Conservation (phyloP, 306 rosid species). For the Bauhinia variegata region DNA sequence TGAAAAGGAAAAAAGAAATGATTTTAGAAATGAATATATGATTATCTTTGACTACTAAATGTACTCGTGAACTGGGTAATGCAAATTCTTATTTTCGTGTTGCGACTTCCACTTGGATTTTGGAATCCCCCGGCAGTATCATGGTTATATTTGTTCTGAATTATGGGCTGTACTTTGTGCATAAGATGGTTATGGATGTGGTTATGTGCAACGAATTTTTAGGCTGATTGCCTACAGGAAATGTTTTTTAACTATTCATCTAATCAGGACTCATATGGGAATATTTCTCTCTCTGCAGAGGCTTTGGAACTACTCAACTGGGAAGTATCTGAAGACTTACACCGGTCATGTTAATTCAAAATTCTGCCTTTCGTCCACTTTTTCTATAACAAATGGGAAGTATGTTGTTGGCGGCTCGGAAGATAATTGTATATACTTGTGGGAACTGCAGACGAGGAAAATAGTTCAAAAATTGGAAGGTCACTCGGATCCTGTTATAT, state of each 20-base stretch:
- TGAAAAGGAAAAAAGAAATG: slow-evolving; percentile 1
- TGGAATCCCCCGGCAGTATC: slow-evolving; percentile 10
- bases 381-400: slow-evolving; percentile 85
- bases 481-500: slow-evolving; percentile 84
- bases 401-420: slow-evolving; percentile 93
- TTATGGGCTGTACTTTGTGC: background rate
- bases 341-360: slow-evolving; percentile 82
- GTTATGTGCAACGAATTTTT: too few species aligned
- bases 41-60: slow-evolving; percentile 10
- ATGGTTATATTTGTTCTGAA: background rate
- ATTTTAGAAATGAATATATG: background rate
- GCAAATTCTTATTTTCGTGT: background rate
- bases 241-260: background rate
- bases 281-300: slow-evolving; percentile 58
- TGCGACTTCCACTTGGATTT: slow-evolving; percentile 5
- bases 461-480: slow-evolving; percentile 93
- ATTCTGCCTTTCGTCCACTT: slow-evolving; percentile 80
- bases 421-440: slow-evolving; percentile 74
- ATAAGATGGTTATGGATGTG: background rate
- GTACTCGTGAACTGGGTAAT: background rate
- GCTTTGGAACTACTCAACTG: slow-evolving; percentile 94
- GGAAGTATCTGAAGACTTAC: slow-evolving; percentile 87
- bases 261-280: background rate
- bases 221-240: background rate
- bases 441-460: slow-evolving; percentile 86